Evolutionary conservation across 148 eudicot species (phyloP).

Genomic region (Cornus controversa): DNA sequence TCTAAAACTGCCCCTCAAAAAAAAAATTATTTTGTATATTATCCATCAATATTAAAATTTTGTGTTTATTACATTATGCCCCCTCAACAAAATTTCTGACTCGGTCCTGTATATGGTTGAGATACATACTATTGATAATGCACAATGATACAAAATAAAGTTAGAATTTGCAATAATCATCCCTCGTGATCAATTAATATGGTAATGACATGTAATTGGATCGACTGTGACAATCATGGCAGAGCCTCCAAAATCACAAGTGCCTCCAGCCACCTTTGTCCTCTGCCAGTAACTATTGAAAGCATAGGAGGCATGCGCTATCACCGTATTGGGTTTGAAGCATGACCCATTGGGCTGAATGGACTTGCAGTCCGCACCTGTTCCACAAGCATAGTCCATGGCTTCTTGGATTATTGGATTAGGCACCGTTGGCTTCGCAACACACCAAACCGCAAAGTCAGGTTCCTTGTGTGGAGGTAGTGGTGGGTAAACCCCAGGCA

Average conservation of each 20-base stretch:
- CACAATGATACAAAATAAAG: too few relatives aligned
- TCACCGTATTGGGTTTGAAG: constrained; percentile 37
- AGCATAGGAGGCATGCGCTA: constrained; percentile 58
- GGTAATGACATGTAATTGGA: constrained; percentile 17
- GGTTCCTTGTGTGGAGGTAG: neutral
- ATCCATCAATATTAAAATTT: too few relatives aligned
- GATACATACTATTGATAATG: too few relatives aligned
- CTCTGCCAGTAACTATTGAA: constrained; percentile 65
- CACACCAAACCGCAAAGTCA: constrained; percentile 40
- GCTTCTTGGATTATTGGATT: constrained; percentile 36
- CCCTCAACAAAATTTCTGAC: too few relatives aligned
- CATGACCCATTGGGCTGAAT: constrained; percentile 37
- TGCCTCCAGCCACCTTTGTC: constrained; percentile 41
- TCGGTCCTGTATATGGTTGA: too few relatives aligned
- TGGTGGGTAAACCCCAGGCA: too few relatives aligned
- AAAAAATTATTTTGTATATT: too few relatives aligned
- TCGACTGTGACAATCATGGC: constrained; percentile 54
- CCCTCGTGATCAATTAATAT: too few relatives aligned
- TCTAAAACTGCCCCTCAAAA: too few relatives aligned
- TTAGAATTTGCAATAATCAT: too few relatives aligned
- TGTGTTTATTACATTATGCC: too few relatives aligned
- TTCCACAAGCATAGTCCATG: constrained; percentile 55
- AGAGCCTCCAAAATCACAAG: constrained; percentile 57
- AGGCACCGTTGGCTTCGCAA: constrained; percentile 45
- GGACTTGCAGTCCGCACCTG: constrained; percentile 38